Conservation (phyloP, 306 rosid species). For the Alnus rubra region DNA sequence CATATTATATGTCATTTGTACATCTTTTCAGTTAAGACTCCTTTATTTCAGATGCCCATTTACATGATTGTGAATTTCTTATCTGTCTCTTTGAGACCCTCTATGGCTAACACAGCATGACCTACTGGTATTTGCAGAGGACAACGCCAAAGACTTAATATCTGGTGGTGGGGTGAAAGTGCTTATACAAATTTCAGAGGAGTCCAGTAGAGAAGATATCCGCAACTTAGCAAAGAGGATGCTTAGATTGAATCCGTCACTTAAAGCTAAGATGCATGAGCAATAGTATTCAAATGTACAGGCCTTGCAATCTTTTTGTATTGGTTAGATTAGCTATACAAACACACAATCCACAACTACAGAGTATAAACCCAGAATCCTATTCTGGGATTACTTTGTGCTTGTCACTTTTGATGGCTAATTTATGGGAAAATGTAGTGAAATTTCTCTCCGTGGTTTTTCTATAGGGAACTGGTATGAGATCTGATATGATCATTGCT, state of each 20-base stretch:
- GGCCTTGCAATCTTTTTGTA: neutral
- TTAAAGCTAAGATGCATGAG: constrained; percentile 36
- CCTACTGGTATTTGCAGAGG: constrained; percentile 36
- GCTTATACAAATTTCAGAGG: constrained; percentile 47
- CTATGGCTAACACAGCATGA: neutral
- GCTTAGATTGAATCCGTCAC: constrained; percentile 39
- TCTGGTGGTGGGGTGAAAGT: constrained; percentile 49
- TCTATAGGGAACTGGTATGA: neutral
- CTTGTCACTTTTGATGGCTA: neutral
- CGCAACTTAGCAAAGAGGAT: constrained; percentile 59
- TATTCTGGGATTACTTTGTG: neutral
- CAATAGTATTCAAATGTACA: constrained; percentile 14
- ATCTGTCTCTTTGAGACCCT: neutral
- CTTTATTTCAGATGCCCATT: too few relatives aligned
- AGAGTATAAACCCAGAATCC: neutral
- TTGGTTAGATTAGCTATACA: neutral
- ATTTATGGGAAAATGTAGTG: neutral
- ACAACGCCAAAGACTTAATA: constrained; percentile 53
- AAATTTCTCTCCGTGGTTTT: too few relatives aligned
- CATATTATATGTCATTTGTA: too few relatives aligned
- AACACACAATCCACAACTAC: neutral
- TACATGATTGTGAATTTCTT: too few relatives aligned
- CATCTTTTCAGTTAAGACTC: too few relatives aligned
- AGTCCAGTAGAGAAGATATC: constrained; percentile 60
- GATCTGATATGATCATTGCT: neutral